Percentiles rank a stretch among this genome's conserved stretches.
These are phyloP conservation scores for Wallacemonas collosoma DNA, from an alignment of 208 protist genomes.

Conservation along the genomic window DNA sequence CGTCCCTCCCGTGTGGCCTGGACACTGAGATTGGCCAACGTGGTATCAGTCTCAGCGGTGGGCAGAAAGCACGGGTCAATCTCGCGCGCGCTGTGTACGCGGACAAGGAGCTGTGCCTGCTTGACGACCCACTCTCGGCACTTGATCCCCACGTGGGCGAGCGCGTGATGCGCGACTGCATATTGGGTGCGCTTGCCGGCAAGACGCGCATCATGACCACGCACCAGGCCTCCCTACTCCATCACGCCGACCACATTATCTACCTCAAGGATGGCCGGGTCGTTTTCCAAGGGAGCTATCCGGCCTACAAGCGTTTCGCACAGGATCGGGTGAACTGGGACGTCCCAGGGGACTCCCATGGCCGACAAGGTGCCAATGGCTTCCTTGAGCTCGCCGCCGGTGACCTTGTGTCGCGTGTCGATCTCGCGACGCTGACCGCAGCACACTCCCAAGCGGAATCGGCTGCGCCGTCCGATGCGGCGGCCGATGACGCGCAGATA, in stretches of 20 bases:
- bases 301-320: conserved; percentile 44
- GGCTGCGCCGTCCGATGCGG: not conserved
- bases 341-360: conserved; percentile 25
- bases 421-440: not conserved
- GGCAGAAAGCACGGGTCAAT: conserved; percentile 76
- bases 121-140: conserved; percentile 92
- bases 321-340: conserved; percentile 54
- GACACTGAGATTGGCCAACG: conserved; percentile 84
- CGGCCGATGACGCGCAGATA: no score
- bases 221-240: conserved; percentile 89
- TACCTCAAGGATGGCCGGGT: conserved; percentile 66
- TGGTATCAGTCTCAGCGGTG: conserved; percentile 83
- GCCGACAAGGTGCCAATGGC: conserved; percentile 4
- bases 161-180: conserved; percentile 49
- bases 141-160: conserved; percentile 89
- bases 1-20: conserved; percentile 79
- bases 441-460: not conserved
- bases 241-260: conserved; percentile 78
- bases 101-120: conserved; percentile 74
- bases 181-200: conserved; percentile 53
- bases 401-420: not conserved
- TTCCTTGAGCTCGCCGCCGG: conserved; percentile 10
- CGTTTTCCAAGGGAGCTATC: conserved; percentile 36
- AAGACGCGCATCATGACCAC: conserved; percentile 94
- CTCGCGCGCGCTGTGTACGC: conserved; percentile 86